These are phyloP conservation scores for Leptosphaerulina australis DNA, from an alignment of 2,329 filamentous ascomycete species.

Conservation along the genomic window DNA sequence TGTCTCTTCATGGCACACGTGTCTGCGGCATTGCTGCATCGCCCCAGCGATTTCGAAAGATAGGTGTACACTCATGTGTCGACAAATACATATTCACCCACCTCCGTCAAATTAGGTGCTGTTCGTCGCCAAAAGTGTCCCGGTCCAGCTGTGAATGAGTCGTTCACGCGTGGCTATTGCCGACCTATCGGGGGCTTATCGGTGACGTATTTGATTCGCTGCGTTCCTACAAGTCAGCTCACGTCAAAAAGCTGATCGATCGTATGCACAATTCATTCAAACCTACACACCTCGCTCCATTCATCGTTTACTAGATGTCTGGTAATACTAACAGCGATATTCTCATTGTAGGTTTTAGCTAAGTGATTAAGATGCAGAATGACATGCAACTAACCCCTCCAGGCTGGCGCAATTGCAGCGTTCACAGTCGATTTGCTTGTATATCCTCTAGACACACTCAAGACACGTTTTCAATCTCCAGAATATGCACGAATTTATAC, in stretches of 20 bases:
- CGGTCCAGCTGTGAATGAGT: slow-evolving; percentile 8
- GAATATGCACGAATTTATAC: slow-evolving; percentile 73
- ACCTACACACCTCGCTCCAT: background rate
- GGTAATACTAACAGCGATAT: slow-evolving; percentile 60
- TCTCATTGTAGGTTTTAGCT: slow-evolving; percentile 56
- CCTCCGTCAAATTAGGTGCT: slow-evolving; percentile 4
- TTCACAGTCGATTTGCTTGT: slow-evolving; percentile 85
- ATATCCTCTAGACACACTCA: slow-evolving; percentile 88
- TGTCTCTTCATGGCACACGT: too few species aligned
- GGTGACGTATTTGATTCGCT: slow-evolving; percentile 26
- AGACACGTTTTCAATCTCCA: slow-evolving; percentile 81
- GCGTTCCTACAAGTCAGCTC: slow-evolving; percentile 10
- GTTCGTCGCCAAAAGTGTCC: slow-evolving; percentile 1
- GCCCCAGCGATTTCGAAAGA: too few species aligned
- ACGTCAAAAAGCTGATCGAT: slow-evolving; percentile 6
- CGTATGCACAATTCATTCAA: slow-evolving; percentile 7
- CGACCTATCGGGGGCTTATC: slow-evolving; percentile 9
- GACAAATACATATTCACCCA: background rate
- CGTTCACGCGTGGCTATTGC: slow-evolving; percentile 2
- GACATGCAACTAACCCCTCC: slow-evolving; percentile 2
- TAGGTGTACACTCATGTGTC: background rate
- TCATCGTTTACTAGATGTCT: slow-evolving; percentile 32
- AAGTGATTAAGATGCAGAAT: background rate
- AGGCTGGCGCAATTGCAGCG: slow-evolving; percentile 85
- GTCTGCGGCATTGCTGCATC: background rate